Evolutionary conservation across 495 filamentous ascomycete genomes (phyloP).

Genomic region (Penicillium crystallinum): DNA sequence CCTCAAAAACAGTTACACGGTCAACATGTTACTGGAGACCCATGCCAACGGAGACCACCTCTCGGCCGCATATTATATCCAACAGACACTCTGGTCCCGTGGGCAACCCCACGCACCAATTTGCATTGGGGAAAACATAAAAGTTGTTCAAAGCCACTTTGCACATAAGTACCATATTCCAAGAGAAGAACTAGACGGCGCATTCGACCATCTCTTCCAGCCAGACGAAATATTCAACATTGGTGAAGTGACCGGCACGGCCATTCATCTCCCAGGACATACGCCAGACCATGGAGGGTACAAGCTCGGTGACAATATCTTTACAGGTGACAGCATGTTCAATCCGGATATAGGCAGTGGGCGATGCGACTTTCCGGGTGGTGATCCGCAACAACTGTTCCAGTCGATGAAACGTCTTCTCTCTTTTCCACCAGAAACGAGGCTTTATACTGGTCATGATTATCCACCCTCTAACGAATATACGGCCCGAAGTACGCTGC

Average conservation of each 20-base stretch:
- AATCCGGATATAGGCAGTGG: slow-evolving; percentile 50
- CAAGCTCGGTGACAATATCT: slow-evolving; percentile 49
- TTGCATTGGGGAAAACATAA: slow-evolving; percentile 47
- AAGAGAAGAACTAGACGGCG: slow-evolving; percentile 28
- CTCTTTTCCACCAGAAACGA: slow-evolving; percentile 31
- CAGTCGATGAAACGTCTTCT: too few species aligned
- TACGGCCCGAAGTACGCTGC: slow-evolving; percentile 14
- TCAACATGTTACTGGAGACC: slow-evolving; percentile 47
- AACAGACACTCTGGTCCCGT: slow-evolving; percentile 26
- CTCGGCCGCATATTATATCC: slow-evolving; percentile 49
- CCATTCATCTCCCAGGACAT: slow-evolving; percentile 50
- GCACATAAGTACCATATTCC: slow-evolving; percentile 39
- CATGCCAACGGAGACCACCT: slow-evolving; percentile 55
- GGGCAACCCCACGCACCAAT: slow-evolving; percentile 25
- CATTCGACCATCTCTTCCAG: slow-evolving; percentile 44
- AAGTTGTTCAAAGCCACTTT: slow-evolving; percentile 39
- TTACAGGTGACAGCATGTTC: slow-evolving; percentile 52
- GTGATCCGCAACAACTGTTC: too few species aligned
- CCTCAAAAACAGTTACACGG: slow-evolving; percentile 32
- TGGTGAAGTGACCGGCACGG: slow-evolving; percentile 36
- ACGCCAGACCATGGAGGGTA: slow-evolving; percentile 55
- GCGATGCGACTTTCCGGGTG: slow-evolving; percentile 52
- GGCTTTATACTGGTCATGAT: slow-evolving; percentile 42
- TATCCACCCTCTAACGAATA: slow-evolving; percentile 31
- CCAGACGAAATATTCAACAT: slow-evolving; percentile 45